Percentiles rank a stretch among this genome's conserved stretches.
Conservation (phyloP, 2,329 filamentous ascomycete species). For the Penicillium rolfsii region DNA sequence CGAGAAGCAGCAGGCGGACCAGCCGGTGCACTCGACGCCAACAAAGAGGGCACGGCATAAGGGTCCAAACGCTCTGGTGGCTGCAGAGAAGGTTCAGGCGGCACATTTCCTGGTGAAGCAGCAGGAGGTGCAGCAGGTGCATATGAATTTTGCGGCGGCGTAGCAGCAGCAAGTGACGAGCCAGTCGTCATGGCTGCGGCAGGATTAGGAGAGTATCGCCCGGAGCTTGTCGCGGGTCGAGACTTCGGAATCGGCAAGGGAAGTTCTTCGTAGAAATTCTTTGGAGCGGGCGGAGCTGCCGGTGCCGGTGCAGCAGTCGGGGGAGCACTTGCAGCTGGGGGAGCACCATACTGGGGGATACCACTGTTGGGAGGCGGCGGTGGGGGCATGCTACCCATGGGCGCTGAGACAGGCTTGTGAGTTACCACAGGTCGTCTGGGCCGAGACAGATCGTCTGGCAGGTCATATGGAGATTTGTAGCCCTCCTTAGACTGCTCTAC, state of each 20-base stretch:
- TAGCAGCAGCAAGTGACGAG: slow-evolving; percentile 17
- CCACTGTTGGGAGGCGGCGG: slow-evolving; percentile 67
- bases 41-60: slow-evolving; percentile 30
- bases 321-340: slow-evolving; percentile 23
- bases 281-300: slow-evolving; percentile 31
- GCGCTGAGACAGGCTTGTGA: slow-evolving; percentile 56
- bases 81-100: slow-evolving; percentile 33
- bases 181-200: slow-evolving; percentile 27
- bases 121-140: slow-evolving; percentile 24
- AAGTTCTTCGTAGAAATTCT: slow-evolving; percentile 77
- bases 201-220: slow-evolving; percentile 46
- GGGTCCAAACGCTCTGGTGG: slow-evolving; percentile 39
- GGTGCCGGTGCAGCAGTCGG: slow-evolving; percentile 20
- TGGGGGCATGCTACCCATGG: slow-evolving; percentile 51
- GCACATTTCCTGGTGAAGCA: slow-evolving; percentile 27
- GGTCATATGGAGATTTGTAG: slow-evolving; percentile 91
- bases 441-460: slow-evolving; percentile 79
- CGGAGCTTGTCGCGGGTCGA: slow-evolving; percentile 55
- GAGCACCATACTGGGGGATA: slow-evolving; percentile 34
- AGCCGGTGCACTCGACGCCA: slow-evolving; percentile 35
- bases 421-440: slow-evolving; percentile 66
- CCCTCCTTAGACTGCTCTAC: slow-evolving; percentile 87
- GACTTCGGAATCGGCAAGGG: slow-evolving; percentile 63
- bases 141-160: slow-evolving; percentile 27
- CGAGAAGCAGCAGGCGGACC: slow-evolving; percentile 40